These are phyloP conservation scores for Xylaria sp. DNA, from an alignment of 2,329 filamentous ascomycete genomes.

Conservation along the genomic window DNA sequence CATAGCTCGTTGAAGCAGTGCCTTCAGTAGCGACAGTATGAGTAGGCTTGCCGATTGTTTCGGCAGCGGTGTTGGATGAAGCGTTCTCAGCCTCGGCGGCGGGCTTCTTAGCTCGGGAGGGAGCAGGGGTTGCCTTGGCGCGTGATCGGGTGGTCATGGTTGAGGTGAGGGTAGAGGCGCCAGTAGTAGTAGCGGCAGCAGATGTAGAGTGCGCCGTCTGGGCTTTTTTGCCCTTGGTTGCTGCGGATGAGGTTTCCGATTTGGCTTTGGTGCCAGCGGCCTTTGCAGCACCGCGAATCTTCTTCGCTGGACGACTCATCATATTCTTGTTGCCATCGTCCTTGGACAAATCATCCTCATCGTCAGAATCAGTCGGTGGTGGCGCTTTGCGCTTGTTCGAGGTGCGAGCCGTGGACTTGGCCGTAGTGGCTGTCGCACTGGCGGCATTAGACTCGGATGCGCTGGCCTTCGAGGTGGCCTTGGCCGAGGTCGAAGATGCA, in stretches of 20 bases:
- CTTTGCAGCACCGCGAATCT: constrained; percentile 46
- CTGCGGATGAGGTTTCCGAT: constrained; percentile 24
- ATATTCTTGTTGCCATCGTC: constrained; percentile 22
- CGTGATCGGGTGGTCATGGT: constrained; percentile 11
- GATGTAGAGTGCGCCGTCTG: background rate
- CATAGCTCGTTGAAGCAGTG: constrained; percentile 34
- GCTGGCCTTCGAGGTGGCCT: constrained; percentile 13
- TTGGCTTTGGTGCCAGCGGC: constrained; percentile 29
- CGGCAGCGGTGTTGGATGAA: constrained; percentile 21
- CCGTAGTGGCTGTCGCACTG: background rate
- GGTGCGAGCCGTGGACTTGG: background rate
- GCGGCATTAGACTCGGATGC: constrained; percentile 5
- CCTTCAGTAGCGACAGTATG: constrained; percentile 35
- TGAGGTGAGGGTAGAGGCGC: constrained; percentile 14
- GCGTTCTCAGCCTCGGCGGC: constrained; percentile 24
- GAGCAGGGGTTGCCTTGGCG: constrained; percentile 35
- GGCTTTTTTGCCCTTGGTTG: background rate
- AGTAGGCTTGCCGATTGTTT: constrained; percentile 32
- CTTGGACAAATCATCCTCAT: constrained; percentile 39
- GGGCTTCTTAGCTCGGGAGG: constrained; percentile 32
- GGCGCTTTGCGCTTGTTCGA: constrained; percentile 49
- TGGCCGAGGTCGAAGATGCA: too few relatives aligned
- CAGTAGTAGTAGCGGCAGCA: background rate
- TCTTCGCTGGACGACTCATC: constrained; percentile 34
- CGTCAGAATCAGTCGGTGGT: constrained; percentile 42